These are phyloP conservation scores for Paradendryphiella salina DNA, from an alignment of 2,329 filamentous ascomycete species.

Conservation along the genomic window DNA sequence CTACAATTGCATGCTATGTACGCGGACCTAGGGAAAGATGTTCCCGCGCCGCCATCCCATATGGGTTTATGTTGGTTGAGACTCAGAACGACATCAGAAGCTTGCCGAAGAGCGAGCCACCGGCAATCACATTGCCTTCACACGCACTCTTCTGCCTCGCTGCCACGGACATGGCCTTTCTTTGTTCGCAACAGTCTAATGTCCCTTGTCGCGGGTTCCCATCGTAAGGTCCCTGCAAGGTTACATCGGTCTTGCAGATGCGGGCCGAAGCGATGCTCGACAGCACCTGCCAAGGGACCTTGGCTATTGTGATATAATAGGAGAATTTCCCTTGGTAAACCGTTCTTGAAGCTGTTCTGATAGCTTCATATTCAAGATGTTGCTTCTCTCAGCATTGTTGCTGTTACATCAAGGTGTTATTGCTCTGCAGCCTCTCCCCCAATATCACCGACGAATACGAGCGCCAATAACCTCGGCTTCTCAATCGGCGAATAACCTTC, in stretches of 20 bases:
- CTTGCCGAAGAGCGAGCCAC: not conserved
- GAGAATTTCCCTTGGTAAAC: not conserved
- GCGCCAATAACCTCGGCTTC: conserved; percentile 25
- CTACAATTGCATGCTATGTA: not conserved
- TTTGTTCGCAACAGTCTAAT: not conserved
- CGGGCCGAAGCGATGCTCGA: conserved; percentile 8
- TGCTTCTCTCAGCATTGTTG: not conserved
- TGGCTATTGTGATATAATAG: conserved; percentile 2
- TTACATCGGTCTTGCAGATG: conserved; percentile 16
- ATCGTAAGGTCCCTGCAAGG: conserved; percentile 1
- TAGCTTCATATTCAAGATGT: not conserved
- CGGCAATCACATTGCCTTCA: not conserved
- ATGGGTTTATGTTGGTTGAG: too few species aligned
- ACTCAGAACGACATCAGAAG: not conserved
- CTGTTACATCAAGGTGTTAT: not conserved
- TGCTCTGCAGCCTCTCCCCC: conserved; percentile 49
- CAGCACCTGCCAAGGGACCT: conserved; percentile 6
- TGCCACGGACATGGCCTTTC: not conserved
- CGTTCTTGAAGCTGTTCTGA: not conserved
- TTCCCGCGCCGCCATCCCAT: too few species aligned
- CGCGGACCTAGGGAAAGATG: not conserved
- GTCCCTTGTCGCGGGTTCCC: not conserved
- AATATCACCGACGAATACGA: conserved; percentile 30
- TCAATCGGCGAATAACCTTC: conserved; percentile 23
- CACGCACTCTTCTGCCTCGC: not conserved